Conservation (phyloP, 2,329 filamentous ascomycete genomes). For the Beauveria asiatica region DNA sequence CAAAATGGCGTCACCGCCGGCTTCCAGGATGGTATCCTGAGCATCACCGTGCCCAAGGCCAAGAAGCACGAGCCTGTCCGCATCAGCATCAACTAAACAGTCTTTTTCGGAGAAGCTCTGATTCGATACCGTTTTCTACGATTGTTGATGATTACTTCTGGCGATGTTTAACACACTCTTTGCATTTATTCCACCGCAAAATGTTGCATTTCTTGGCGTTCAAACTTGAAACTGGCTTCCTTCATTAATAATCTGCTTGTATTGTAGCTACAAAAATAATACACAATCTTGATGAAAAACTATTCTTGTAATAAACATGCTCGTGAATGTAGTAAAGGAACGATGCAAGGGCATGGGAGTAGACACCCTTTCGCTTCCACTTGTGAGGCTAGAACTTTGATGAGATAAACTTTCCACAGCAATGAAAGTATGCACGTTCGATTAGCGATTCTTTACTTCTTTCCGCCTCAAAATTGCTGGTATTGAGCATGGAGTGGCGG, state of each 20-base stretch:
- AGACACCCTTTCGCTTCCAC: neutral
- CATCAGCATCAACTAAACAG: constrained; percentile 44
- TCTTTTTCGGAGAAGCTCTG: neutral
- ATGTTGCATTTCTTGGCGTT: neutral
- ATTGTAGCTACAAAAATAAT: neutral
- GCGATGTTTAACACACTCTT: neutral
- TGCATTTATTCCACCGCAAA: neutral
- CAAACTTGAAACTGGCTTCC: neutral
- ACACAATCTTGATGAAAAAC: neutral
- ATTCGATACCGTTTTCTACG: neutral
- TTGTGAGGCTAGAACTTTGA: neutral
- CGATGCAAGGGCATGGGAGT: neutral
- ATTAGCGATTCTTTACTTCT: no score
- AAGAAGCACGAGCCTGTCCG: constrained; percentile 49
- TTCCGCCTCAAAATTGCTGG: no score
- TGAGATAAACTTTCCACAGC: no score
- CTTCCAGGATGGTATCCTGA: constrained; percentile 59
- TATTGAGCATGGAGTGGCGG: neutral
- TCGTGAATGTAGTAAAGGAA: neutral
- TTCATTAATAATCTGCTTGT: constrained; percentile 5
- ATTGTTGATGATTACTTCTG: neutral
- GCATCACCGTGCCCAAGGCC: constrained; percentile 56
- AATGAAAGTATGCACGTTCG: no score
- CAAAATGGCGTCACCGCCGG: constrained; percentile 51
- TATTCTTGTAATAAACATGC: neutral